phyloP scores from a whole-genome alignment of 768 basidiomycete genomes.

The Amanita molliuscula region DNA sequence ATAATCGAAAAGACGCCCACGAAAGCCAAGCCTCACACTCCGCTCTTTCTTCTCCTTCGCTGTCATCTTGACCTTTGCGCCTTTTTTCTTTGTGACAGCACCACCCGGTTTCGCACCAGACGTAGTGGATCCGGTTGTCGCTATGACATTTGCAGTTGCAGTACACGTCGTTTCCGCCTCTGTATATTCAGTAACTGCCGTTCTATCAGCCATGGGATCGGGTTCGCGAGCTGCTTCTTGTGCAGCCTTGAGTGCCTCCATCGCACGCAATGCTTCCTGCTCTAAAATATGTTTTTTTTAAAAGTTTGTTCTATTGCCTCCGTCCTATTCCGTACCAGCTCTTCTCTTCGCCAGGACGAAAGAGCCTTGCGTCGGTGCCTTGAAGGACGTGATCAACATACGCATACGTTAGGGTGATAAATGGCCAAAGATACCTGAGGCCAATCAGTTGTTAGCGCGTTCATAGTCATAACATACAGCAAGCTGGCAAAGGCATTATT shows the following conservation, averaged over 20 bases:
- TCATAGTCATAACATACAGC: conserved; percentile 91
- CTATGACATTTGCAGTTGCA: conserved; percentile 15
- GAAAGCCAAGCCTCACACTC: conserved; percentile 32
- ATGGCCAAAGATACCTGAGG: conserved; percentile 47
- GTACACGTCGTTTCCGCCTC: conserved; percentile 29
- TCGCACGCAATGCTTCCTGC: conserved; percentile 45
- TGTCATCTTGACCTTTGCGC: conserved; percentile 53
- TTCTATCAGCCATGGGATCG: conserved; percentile 25
- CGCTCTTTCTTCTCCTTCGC: conserved; percentile 81
- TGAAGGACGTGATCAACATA: not conserved
- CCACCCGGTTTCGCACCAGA: conserved; percentile 25
- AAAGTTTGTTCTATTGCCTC: not conserved
- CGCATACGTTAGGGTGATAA: not conserved
- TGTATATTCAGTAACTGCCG: conserved; percentile 29
- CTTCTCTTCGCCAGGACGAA: conserved; percentile 48
- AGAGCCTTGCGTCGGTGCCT: conserved; percentile 55
- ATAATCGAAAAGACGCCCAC: not conserved
- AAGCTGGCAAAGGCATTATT: conserved; percentile 92
- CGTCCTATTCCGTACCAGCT: conserved; percentile 34
- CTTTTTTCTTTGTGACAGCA: conserved; percentile 40
- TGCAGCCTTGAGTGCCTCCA: conserved; percentile 38
- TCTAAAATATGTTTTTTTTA: conserved; percentile 25
- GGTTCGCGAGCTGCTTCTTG: conserved; percentile 25
- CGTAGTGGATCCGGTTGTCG: conserved; percentile 24
- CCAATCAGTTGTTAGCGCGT: conserved; percentile 91